These are phyloP conservation scores for Kalaharituber pfeilii DNA, from an alignment of 2,329 filamentous ascomycete genomes.

Conservation along the genomic window DNA sequence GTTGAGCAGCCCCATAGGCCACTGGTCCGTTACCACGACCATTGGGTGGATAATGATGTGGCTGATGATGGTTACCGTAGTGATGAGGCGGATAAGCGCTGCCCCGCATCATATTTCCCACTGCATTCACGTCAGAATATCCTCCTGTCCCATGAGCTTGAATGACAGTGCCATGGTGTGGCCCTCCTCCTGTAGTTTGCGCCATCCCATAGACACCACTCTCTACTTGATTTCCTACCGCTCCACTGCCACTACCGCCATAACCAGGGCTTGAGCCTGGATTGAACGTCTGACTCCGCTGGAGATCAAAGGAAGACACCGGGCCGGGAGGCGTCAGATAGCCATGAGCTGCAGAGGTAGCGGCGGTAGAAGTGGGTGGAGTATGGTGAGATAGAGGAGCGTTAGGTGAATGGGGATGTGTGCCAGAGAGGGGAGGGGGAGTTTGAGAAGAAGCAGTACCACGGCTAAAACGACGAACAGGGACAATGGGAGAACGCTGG, in stretches of 20 bases:
- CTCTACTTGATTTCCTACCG: neutral
- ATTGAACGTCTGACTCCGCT: conserved; percentile 14
- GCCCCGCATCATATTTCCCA: conserved; percentile 19
- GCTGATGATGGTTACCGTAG: conserved; percentile 12
- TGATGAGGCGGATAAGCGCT: conserved; percentile 16
- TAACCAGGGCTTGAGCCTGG: conserved; percentile 6
- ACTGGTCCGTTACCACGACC: conserved; percentile 7
- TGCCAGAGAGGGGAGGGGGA: conserved; percentile 13
- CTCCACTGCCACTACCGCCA: conserved; percentile 4
- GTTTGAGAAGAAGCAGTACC: conserved; percentile 9
- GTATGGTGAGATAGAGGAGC: conserved; percentile 10
- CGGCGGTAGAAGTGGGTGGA: conserved; percentile 12
- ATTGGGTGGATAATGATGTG: conserved; percentile 13
- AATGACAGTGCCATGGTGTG: neutral
- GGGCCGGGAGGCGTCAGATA: conserved; percentile 9
- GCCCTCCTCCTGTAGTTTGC: neutral
- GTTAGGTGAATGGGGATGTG: conserved; percentile 9
- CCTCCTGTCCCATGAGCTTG: conserved; percentile 5
- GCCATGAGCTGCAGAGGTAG: conserved; percentile 11
- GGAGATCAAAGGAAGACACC: conserved; percentile 14
- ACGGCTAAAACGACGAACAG: conserved; percentile 10
- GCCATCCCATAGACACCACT: neutral
- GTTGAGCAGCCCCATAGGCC: conserved; percentile 12
- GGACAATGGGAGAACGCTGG: conserved; percentile 16
- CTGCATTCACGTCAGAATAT: conserved; percentile 19